Evolutionary conservation across 164 flowering plant genomes (phyloP).

Genomic region (Akebia trifoliata): DNA sequence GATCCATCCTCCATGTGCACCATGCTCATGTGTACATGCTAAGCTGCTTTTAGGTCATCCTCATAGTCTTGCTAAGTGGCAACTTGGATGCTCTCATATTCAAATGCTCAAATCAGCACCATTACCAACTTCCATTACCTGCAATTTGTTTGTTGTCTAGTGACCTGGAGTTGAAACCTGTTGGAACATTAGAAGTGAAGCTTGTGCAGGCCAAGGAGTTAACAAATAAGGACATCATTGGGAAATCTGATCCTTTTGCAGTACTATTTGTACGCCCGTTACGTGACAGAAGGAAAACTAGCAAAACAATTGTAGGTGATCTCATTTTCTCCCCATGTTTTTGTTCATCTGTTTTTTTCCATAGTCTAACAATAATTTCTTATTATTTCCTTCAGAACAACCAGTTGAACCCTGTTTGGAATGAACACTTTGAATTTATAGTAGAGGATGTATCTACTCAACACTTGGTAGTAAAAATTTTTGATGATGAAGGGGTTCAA

Average conservation of each 20-base stretch:
- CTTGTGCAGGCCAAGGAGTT: conserved; percentile 93
- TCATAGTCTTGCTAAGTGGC: too few relatives aligned
- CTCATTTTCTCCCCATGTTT: neutral
- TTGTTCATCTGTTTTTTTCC: neutral
- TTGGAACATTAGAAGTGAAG: conserved; percentile 88
- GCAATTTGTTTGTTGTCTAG: conserved; percentile 35
- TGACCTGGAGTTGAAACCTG: conserved; percentile 92
- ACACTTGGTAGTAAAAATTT: conserved; percentile 72
- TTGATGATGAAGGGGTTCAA: conserved; percentile 91
- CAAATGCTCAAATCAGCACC: too few relatives aligned
- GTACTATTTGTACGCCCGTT: conserved; percentile 74
- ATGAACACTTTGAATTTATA: conserved; percentile 88
- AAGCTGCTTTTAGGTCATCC: too few relatives aligned
- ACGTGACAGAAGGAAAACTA: conserved; percentile 72
- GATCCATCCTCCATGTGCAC: too few relatives aligned
- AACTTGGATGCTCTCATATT: too few relatives aligned
- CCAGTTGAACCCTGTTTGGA: conserved; percentile 93
- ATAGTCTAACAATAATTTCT: conserved; percentile 1
- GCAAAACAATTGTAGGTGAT: conserved; percentile 72
- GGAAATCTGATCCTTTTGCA: conserved; percentile 98
- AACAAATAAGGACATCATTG: conserved; percentile 86
- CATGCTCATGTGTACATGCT: too few relatives aligned
- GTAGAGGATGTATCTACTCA: conserved; percentile 93
- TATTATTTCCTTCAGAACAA: conserved; percentile 56
- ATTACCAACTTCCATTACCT: too few relatives aligned